Evolutionary conservation across 768 basidiomycete species (phyloP), one percentile per base, ranked within the genome.

Genomic region (Calocybe cyanea): DNA sequence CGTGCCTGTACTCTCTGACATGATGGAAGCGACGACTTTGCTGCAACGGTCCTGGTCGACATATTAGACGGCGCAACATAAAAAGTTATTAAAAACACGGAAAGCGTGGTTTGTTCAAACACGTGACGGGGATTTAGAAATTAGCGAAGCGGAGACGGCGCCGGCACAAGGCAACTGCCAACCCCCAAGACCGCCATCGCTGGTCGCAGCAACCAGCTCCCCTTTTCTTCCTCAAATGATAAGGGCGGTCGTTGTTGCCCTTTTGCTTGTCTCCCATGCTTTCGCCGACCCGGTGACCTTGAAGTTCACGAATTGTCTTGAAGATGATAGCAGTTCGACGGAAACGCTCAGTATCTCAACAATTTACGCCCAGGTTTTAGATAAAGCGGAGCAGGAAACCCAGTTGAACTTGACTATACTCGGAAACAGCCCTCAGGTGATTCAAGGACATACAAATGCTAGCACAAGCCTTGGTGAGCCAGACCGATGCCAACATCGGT

Each of bases 401-500:
- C 75, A 72, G 53, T 64, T 93, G 50, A 86, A 87, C 59, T 70
- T 93, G 56, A 86, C 84, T 1, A 69, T 92, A 30, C 57, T 93
- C 28, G 92, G 91, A 0, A 59, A 63, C 21, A 80, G 78, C 20
- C 75, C 81, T 4, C 67, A 76, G 55, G 62, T 71, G 21, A 81
- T 93, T 35, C 47, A 76, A 15, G 86, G 83, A 3, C 73, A 73
- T 19, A 73, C 80, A 39, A 78, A 81, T 61, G 56, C 62, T 17
- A 28, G 25, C 54, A 73, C 76, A 30, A 84, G 78, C 60, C 73
- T 92, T 42, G 80, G 89, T 87, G 59, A 59, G 80, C 74, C 43
- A 24, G 15, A 45, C 30, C 35, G 45, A 41, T 36, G 14, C 34
- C 25, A 28, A 28, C 25, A 5, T 28, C 49, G 41, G 41, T 45